Conservation (phyloP, 129 eudicot species). For the Sambucus nigra region DNA sequence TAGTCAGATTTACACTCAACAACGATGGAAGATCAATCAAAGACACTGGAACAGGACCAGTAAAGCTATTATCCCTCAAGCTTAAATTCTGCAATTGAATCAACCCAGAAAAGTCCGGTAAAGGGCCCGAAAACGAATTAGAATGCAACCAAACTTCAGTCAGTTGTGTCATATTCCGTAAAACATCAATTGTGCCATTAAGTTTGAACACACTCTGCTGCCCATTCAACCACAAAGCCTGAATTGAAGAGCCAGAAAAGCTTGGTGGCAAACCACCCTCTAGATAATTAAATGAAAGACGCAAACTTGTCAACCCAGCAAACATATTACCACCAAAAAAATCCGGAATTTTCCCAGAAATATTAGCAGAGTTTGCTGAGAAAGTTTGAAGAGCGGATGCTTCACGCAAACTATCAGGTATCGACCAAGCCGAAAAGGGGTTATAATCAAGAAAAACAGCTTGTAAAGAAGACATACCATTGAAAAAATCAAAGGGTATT, state of each 20-base stretch:
- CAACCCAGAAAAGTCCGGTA: constrained; percentile 60
- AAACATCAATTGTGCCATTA: constrained; percentile 50
- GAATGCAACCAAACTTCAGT: constrained; percentile 51
- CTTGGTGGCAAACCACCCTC: constrained; percentile 54
- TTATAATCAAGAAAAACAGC: constrained; percentile 6
- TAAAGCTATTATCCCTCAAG: constrained; percentile 59
- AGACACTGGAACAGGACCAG: constrained; percentile 65
- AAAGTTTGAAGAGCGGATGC: constrained; percentile 43
- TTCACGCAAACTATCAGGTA: constrained; percentile 39
- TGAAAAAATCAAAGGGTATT: constrained; percentile 20
- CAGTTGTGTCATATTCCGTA: constrained; percentile 62
- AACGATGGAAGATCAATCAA: constrained; percentile 33
- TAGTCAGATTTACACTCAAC: constrained; percentile 49
- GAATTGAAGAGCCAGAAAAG: constrained; percentile 45
- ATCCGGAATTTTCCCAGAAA: constrained; percentile 55
- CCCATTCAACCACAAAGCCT: constrained; percentile 73
- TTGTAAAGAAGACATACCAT: constrained; percentile 15
- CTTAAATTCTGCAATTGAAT: constrained; percentile 41
- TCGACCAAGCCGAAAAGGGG: constrained; percentile 33
- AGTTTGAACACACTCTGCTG: constrained; percentile 34
- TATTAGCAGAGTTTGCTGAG: constrained; percentile 45
- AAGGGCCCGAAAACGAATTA: constrained; percentile 56
- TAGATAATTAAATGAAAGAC: constrained; percentile 40
- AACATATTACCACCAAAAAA: constrained; percentile 44
- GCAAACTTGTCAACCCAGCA: constrained; percentile 36